Percentiles rank a stretch among this genome's conserved stretches.
phyloP scores from a whole-genome alignment of 345 rosid genomes.

The Brassica nigra region DNA sequence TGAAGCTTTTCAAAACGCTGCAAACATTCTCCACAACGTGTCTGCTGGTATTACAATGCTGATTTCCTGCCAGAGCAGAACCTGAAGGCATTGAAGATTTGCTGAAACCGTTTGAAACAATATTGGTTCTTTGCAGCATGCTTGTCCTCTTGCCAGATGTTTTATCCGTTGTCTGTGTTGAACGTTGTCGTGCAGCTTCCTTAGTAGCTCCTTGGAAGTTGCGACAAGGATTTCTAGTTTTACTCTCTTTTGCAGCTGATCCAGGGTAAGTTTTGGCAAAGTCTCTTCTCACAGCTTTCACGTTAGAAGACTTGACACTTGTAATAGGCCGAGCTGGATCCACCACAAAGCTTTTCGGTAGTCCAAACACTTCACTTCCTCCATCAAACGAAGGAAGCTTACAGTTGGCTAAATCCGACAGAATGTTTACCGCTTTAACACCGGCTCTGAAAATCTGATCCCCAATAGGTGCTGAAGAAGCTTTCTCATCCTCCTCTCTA shows the following conservation, averaged over 20 bases:
- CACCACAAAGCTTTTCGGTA: slow-evolving; percentile 55
- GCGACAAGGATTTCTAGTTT: slow-evolving; percentile 37
- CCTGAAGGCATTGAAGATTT: slow-evolving; percentile 42
- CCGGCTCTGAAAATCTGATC: slow-evolving; percentile 79
- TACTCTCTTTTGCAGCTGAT: slow-evolving; percentile 47
- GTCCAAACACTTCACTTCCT: slow-evolving; percentile 45
- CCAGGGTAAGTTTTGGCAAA: slow-evolving; percentile 57
- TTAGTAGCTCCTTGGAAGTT: slow-evolving; percentile 43
- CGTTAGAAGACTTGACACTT: slow-evolving; percentile 53
- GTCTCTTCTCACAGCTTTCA: slow-evolving; percentile 59
- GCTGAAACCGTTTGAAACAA: slow-evolving; percentile 47
- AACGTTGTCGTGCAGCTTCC: slow-evolving; percentile 45
- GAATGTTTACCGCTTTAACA: slow-evolving; percentile 59
- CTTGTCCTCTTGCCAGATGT: slow-evolving; percentile 52
- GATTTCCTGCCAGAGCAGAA: slow-evolving; percentile 47
- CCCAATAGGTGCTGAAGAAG: slow-evolving; percentile 57
- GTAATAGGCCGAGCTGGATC: slow-evolving; percentile 56
- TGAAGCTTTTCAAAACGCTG: slow-evolving; percentile 49
- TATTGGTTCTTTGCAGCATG: slow-evolving; percentile 44
- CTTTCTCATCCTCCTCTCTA: slow-evolving; percentile 43
- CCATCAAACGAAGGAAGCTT: slow-evolving; percentile 66
- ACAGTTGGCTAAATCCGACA: slow-evolving; percentile 68
- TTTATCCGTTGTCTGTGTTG: slow-evolving; percentile 35
- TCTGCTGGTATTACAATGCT: slow-evolving; percentile 39
- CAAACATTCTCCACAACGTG: slow-evolving; percentile 62